Percentiles rank a stretch among this genome's conserved stretches.
Evolutionary conservation across 345 rosid genomes (phyloP).

Genomic region (Melaleuca alternifolia): DNA sequence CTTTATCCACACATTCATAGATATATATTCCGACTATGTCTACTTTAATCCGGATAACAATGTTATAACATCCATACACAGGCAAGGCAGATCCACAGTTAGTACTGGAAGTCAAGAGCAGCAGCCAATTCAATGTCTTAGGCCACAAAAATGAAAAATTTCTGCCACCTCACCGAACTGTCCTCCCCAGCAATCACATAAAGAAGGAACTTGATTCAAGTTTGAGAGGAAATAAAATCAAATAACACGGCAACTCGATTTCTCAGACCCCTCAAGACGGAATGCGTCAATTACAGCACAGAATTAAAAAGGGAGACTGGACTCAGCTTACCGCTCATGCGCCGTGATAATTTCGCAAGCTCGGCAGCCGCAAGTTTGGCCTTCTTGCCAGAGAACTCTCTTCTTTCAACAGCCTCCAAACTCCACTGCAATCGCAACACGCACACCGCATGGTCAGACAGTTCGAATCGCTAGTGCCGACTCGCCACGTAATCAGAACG

Average conservation of each 20-base stretch:
- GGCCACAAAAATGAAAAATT: background rate
- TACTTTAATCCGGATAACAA: background rate
- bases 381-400: slow-evolving; percentile 82
- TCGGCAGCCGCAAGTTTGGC: slow-evolving; percentile 95
- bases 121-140: background rate
- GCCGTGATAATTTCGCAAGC: slow-evolving; percentile 68
- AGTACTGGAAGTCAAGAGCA: background rate
- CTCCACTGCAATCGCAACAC: slow-evolving; percentile 43
- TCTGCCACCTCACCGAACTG: background rate
- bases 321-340: slow-evolving; percentile 54
- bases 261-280: background rate
- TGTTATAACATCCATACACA: background rate
- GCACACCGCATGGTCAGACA: background rate
- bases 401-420: slow-evolving; percentile 59
- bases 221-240: background rate
- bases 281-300: background rate
- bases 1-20: background rate
- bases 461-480: background rate
- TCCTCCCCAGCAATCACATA: background rate
- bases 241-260: background rate
- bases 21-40: background rate
- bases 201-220: background rate
- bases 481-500: background rate
- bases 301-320: background rate
- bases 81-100: background rate